Evolutionary conservation across 768 basidiomycete genomes (phyloP).

Genomic region (Pulveroboletus frians): DNA sequence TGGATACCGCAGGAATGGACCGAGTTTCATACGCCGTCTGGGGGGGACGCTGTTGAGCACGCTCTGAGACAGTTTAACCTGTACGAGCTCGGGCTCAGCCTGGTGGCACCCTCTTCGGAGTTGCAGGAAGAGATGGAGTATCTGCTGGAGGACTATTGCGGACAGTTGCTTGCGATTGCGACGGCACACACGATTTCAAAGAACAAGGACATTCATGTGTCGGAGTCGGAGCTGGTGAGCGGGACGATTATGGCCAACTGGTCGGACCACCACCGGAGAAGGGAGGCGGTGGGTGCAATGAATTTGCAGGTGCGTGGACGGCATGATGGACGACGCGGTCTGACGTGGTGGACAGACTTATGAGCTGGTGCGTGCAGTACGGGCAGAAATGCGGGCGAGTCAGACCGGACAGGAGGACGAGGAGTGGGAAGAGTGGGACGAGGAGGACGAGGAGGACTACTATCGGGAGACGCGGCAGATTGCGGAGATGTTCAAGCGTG

Average conservation of each 20-base stretch:
- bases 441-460: slow-evolving; percentile 28
- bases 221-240: slow-evolving; percentile 41
- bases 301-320: slow-evolving; percentile 37
- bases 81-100: slow-evolving; percentile 30
- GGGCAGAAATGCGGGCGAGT: slow-evolving; percentile 28
- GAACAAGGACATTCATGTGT: slow-evolving; percentile 30
- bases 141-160: slow-evolving; percentile 34
- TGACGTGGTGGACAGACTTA: slow-evolving; percentile 31
- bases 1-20: slow-evolving; percentile 28
- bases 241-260: slow-evolving; percentile 44
- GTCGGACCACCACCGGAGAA: slow-evolving; percentile 37
- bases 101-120: slow-evolving; percentile 22
- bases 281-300: slow-evolving; percentile 39
- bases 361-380: slow-evolving; percentile 35
- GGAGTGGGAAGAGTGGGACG: slow-evolving; percentile 25
- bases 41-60: slow-evolving; percentile 22
- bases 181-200: slow-evolving; percentile 34
- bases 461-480: slow-evolving; percentile 27
- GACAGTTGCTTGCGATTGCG: slow-evolving; percentile 33
- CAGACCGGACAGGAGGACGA: slow-evolving; percentile 21
- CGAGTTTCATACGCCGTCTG: slow-evolving; percentile 18
- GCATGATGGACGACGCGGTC: background rate
- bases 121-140: slow-evolving; percentile 35
- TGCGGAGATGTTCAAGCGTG: slow-evolving; percentile 32
- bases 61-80: slow-evolving; percentile 26